These are phyloP conservation scores for Oropetium thomaeum DNA, from an alignment of 176 grass and related monocot species.

Conservation along the genomic window DNA sequence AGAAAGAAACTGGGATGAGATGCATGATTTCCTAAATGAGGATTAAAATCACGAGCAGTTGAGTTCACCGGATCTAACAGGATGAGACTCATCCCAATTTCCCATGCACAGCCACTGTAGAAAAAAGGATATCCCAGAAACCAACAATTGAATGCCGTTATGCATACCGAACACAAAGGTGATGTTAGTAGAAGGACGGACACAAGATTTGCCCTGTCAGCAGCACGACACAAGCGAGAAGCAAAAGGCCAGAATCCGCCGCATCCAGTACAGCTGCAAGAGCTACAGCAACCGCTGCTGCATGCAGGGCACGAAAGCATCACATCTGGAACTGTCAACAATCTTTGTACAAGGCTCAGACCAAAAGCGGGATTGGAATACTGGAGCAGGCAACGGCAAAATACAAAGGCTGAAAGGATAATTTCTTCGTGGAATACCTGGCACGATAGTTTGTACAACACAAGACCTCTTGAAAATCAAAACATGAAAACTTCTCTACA, in stretches of 20 bases:
- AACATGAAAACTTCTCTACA: conserved; percentile 30
- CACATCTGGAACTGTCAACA: neutral
- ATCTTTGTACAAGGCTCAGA: conserved; percentile 23
- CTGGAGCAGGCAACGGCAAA: neutral
- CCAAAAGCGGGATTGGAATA: neutral
- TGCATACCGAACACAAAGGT: neutral
- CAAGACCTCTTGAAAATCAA: conserved; percentile 27
- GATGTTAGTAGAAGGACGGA: neutral
- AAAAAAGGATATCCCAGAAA: neutral
- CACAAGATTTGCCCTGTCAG: neutral
- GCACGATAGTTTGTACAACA: conserved; percentile 45
- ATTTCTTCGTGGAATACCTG: conserved; percentile 5
- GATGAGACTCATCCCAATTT: neutral
- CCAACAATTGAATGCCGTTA: neutral
- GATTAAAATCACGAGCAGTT: neutral
- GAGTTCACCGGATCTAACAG: neutral
- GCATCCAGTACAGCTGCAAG: neutral
- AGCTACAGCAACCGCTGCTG: neutral
- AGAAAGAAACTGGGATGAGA: neutral
- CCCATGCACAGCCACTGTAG: neutral
- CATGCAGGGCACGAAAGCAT: neutral
- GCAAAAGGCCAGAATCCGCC: neutral
- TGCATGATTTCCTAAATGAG: too few relatives aligned
- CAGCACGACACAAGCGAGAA: neutral
- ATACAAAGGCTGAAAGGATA: neutral